Evolutionary conservation across 768 basidiomycete species (phyloP).

Genomic region (Tylopilus cervinicoccineus): DNA sequence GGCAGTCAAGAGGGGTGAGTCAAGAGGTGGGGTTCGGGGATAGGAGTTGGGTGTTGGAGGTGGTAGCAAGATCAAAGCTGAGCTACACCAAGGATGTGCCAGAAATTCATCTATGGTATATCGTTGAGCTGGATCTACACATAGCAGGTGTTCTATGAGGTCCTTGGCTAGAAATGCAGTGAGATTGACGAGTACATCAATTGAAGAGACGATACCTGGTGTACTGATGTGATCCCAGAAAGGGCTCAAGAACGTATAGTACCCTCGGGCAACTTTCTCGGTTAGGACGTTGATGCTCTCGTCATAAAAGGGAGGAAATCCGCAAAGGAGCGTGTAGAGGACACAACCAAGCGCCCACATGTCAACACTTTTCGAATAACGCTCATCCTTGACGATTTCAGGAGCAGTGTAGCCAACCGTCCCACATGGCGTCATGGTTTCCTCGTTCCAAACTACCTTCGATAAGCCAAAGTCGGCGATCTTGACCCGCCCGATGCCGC

Average conservation of each 20-base stretch:
- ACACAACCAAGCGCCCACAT: conserved; percentile 99
- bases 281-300: conserved; percentile 98
- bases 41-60: conserved; percentile 61
- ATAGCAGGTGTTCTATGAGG: conserved; percentile 89
- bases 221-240: conserved; percentile 98
- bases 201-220: conserved; percentile 49
- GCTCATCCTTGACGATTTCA: conserved; percentile 98
- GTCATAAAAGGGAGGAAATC: conserved; percentile 98
- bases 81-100: conserved; percentile 92
- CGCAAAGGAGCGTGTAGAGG: conserved; percentile 96
- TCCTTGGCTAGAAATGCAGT: conserved; percentile 70
- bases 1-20: conserved; percentile 87
- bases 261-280: conserved; percentile 95
- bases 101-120: conserved; percentile 99
- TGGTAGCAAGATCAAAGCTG: conserved; percentile 55
- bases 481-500: conserved; percentile 96
- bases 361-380: conserved; percentile 94
- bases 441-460: conserved; percentile 98
- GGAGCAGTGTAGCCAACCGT: conserved; percentile 99
- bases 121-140: conserved; percentile 91
- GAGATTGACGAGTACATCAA: conserved; percentile 3
- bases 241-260: conserved; percentile 97
- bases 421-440: conserved; percentile 99
- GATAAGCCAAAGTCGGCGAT: conserved; percentile 98
- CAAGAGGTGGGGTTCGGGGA: conserved; percentile 47